These are phyloP conservation scores for Neofusicoccum sp. DNA, from an alignment of 2,329 filamentous ascomycete species.

Conservation along the genomic window DNA sequence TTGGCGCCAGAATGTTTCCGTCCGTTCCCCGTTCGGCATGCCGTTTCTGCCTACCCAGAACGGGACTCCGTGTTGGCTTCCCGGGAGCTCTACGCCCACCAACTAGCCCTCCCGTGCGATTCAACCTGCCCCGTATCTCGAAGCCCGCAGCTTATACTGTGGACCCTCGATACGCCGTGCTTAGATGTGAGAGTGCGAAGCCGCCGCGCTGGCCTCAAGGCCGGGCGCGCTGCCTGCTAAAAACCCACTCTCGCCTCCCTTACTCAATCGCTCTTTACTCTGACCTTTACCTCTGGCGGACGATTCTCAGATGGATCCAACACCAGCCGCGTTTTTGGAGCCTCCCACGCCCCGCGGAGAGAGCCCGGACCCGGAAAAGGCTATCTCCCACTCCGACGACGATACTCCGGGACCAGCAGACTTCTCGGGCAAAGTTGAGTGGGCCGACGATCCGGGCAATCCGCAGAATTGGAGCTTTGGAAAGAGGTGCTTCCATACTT, in stretches of 20 bases:
- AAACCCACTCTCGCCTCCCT: neutral
- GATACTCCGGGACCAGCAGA: conserved; percentile 15
- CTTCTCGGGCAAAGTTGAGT: conserved; percentile 45
- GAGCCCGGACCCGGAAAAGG: conserved; percentile 6
- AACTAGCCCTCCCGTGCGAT: neutral
- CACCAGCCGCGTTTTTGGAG: neutral
- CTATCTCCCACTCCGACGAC: neutral
- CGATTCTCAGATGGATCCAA: neutral
- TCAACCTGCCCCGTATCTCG: conserved; percentile 6
- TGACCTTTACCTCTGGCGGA: neutral
- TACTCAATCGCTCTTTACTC: neutral
- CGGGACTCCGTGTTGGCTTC: neutral
- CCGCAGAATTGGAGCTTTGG: conserved; percentile 68
- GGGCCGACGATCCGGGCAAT: conserved; percentile 66
- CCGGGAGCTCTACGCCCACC: conserved; percentile 1
- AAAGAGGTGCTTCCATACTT: conserved; percentile 55
- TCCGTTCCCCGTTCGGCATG: neutral
- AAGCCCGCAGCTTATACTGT: neutral
- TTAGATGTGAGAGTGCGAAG: neutral
- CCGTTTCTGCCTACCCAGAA: neutral
- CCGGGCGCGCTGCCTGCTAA: neutral
- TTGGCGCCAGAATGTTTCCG: neutral
- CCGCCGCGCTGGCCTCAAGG: neutral
- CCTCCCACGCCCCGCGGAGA: neutral
- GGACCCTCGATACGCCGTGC: conserved; percentile 3